Percentiles rank a stretch among this genome's conserved stretches.
Conservation (phyloP, 495 filamentous ascomycete genomes). For the Penicillium cosmopolitanum region DNA sequence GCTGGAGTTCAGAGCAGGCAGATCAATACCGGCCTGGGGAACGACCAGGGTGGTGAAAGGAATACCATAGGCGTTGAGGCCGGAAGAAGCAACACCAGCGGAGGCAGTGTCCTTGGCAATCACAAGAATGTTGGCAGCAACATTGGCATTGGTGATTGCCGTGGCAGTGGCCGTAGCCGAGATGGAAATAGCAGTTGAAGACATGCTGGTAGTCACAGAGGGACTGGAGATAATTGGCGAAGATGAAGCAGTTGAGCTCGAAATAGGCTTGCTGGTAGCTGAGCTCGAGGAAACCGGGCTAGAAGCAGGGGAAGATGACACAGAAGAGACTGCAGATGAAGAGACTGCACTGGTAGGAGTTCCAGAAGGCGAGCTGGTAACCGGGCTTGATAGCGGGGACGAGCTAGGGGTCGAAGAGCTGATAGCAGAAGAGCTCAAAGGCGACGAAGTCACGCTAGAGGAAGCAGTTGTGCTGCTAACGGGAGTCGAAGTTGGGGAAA, state of each 20-base stretch:
- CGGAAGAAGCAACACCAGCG: constrained; percentile 50
- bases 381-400: neutral
- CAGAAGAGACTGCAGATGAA: neutral
- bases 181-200: constrained; percentile 27
- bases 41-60: constrained; percentile 59
- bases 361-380: neutral
- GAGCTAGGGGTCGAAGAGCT: neutral
- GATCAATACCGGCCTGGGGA: constrained; percentile 51
- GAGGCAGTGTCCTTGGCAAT: constrained; percentile 56
- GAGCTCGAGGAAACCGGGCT: constrained; percentile 12
- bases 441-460: neutral
- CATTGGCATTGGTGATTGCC: constrained; percentile 26
- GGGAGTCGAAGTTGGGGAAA: constrained; percentile 1
- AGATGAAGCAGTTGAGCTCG: constrained; percentile 14
- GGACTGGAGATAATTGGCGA: constrained; percentile 22
- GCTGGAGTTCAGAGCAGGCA: constrained; percentile 55
- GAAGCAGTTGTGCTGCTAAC: constrained; percentile 2
- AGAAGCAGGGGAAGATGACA: constrained; percentile 1
- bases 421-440: constrained; percentile 1
- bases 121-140: constrained; percentile 57
- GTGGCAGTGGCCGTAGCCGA: constrained; percentile 27
- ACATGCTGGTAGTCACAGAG: constrained; percentile 29
- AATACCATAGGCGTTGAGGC: constrained; percentile 64
- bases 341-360: neutral
- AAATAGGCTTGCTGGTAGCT: neutral